Conservation (phyloP, 805 yeast genomes). For the Ogataea nitratoaversa region DNA sequence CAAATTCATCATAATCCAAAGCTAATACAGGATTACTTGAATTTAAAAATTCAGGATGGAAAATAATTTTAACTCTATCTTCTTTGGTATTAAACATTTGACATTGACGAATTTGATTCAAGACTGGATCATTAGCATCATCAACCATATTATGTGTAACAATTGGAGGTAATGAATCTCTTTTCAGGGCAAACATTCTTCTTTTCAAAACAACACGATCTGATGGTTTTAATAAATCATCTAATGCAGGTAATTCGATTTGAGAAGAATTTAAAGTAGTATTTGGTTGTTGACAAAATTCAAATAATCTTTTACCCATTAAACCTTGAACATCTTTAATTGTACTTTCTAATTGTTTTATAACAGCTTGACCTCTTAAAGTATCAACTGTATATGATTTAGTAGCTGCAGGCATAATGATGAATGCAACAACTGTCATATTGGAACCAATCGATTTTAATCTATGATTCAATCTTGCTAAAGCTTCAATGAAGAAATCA, state of each 20-base stretch:
- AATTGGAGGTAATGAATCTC: constrained; percentile 88
- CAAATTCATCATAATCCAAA: constrained; percentile 94
- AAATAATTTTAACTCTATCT: constrained; percentile 90
- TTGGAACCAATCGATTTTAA: constrained; percentile 78
- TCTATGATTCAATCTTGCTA: constrained; percentile 87
- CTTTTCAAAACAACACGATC: constrained; percentile 88
- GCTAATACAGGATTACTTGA: constrained; percentile 92
- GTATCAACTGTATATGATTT: constrained; percentile 95
- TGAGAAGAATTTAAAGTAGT: constrained; percentile 41
- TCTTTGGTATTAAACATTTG: constrained; percentile 84
- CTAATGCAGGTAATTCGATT: constrained; percentile 60
- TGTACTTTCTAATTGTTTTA: constrained; percentile 83
- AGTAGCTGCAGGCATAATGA: constrained; percentile 96
- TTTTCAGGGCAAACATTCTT: constrained; percentile 86
- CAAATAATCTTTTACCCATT: constrained; percentile 84
- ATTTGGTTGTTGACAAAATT: constrained; percentile 60
- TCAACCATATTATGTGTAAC: constrained; percentile 97
- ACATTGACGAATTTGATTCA: constrained; percentile 87
- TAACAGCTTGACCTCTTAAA: constrained; percentile 92
- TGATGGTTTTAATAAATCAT: constrained; percentile 78
- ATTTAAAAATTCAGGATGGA: constrained; percentile 96
- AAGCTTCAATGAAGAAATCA: constrained; percentile 87
- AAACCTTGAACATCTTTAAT: constrained; percentile 81
- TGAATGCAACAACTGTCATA: constrained; percentile 92
- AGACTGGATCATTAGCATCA: constrained; percentile 84